Conservation (phyloP, 179 eudicot species). For the Sideroxylon spinosum region DNA sequence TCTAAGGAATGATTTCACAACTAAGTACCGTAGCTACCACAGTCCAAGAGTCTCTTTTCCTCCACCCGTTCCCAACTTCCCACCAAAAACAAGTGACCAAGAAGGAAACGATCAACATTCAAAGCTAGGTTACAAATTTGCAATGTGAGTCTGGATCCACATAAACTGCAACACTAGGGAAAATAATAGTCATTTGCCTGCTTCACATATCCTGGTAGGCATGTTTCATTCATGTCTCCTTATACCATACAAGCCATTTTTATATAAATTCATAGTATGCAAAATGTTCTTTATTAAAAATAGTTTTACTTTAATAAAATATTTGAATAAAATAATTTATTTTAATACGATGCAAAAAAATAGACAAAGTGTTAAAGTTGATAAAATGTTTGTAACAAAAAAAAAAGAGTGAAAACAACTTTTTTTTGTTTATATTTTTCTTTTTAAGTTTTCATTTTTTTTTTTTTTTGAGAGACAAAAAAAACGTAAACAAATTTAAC, state of each 20-base stretch:
- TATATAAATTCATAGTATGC: not conserved
- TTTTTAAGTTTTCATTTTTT: too few relatives aligned
- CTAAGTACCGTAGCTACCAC: not conserved
- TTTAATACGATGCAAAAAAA: too few relatives aligned
- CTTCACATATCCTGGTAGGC: not conserved
- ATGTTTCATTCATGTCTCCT: not conserved
- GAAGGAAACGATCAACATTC: not conserved
- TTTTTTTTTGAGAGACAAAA: too few relatives aligned
- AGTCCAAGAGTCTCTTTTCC: not conserved
- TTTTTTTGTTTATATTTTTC: too few relatives aligned
- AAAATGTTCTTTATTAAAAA: not conserved
- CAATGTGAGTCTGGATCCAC: not conserved
- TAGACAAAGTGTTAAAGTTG: too few relatives aligned
- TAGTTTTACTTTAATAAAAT: too few relatives aligned
- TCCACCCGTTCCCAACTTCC: not conserved
- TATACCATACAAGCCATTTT: not conserved
- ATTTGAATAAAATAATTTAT: too few relatives aligned
- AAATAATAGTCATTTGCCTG: not conserved
- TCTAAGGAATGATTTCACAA: not conserved
- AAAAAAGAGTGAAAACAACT: too few relatives aligned
- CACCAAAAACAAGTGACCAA: not conserved
- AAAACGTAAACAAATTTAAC: too few relatives aligned
- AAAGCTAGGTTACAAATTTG: not conserved
- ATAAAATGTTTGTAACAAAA: too few relatives aligned
- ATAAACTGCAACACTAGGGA: not conserved